Conservation (phyloP, 2,329 filamentous ascomycete species). For the Dryadomyces quercus-mongolicae region DNA sequence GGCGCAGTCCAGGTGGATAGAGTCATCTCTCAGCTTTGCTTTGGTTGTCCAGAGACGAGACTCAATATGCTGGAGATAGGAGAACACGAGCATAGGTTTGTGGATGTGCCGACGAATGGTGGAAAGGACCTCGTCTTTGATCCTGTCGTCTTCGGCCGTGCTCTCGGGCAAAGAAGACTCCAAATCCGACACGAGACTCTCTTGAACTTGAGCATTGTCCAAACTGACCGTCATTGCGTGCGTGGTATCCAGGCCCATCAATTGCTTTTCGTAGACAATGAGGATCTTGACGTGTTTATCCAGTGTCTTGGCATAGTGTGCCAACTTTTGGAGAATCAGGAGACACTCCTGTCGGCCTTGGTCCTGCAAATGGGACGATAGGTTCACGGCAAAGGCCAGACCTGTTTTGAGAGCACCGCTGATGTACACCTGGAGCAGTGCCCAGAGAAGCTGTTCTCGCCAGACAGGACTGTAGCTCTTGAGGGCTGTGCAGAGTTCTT, state of each 20-base stretch:
- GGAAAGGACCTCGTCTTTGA: not conserved
- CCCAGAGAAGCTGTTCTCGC: not conserved
- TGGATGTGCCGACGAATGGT: not conserved
- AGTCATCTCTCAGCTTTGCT: not conserved
- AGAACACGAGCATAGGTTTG: not conserved
- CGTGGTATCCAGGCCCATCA: not conserved
- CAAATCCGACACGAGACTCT: not conserved
- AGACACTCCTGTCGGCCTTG: not conserved
- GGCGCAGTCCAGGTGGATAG: not conserved
- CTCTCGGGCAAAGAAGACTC: not conserved
- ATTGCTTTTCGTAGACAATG: not conserved
- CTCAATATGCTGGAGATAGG: not conserved
- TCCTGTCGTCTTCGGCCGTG: not conserved
- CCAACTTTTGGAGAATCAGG: not conserved
- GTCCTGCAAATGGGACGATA: not conserved
- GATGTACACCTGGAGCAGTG: too few relatives aligned
- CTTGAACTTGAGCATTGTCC: not conserved
- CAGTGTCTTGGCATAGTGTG: too few relatives aligned
- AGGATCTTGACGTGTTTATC: not conserved
- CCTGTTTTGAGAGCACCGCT: not conserved
- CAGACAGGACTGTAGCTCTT: not conserved
- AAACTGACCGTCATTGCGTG: not conserved
- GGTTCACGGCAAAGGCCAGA: not conserved
- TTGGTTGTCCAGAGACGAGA: not conserved
- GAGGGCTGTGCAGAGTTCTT: not conserved